Evolutionary conservation across 2,329 filamentous ascomycete species (phyloP).

Genomic region (Fusarium torreyae): DNA sequence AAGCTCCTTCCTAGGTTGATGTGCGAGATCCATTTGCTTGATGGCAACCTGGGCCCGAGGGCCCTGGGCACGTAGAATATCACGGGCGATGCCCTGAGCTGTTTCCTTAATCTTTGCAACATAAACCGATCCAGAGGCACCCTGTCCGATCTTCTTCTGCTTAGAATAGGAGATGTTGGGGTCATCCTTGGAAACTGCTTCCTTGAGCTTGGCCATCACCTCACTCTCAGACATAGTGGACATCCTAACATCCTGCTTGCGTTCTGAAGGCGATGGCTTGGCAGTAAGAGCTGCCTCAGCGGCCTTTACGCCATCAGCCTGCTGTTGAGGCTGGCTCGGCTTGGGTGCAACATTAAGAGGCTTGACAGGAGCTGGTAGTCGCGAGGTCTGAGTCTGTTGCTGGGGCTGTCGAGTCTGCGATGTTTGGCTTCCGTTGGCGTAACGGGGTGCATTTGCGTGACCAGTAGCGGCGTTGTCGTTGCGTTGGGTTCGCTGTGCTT

Average conservation of each 20-base stretch:
- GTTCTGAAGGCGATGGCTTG: constrained; percentile 79
- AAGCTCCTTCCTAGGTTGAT: constrained; percentile 96
- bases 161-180: constrained; percentile 97
- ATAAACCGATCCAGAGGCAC: constrained; percentile 97
- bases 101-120: constrained; percentile 95
- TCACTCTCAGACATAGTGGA: constrained; percentile 98
- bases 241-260: constrained; percentile 96
- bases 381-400: constrained; percentile 63
- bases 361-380: constrained; percentile 77
- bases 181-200: constrained; percentile 95
- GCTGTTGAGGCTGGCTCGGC: constrained; percentile 64
- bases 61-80: constrained; percentile 84
- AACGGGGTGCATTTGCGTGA: constrained; percentile 69
- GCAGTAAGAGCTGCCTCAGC: constrained; percentile 91
- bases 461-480: constrained; percentile 63
- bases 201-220: constrained; percentile 95
- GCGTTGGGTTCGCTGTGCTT: constrained; percentile 60
- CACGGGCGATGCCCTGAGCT: constrained; percentile 86
- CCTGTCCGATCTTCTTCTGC: constrained; percentile 99
- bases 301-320: constrained; percentile 82
- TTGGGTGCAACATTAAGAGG: constrained; percentile 84
- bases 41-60: constrained; percentile 93
- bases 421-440: constrained; percentile 69
- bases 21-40: constrained; percentile 99
- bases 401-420: constrained; percentile 64